A percentile compares a stretch with the other conserved stretches of the same genome.
These are phyloP conservation scores for Madurella fahalii DNA, from an alignment of 2,329 filamentous ascomycete genomes.

Conservation along the genomic window DNA sequence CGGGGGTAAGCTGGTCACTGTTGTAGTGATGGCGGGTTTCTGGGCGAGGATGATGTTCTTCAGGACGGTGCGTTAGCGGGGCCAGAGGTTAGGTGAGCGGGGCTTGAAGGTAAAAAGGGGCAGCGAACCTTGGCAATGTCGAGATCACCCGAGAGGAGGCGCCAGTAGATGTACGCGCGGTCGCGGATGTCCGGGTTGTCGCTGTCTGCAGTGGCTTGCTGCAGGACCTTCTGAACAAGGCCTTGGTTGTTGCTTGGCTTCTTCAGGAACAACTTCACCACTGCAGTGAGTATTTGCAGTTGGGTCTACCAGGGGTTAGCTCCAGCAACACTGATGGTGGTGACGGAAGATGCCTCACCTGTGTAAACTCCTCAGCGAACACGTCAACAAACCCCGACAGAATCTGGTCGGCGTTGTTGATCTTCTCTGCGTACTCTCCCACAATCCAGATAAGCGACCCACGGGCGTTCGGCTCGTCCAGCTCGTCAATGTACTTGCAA, in stretches of 20 bases:
- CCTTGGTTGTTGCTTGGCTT: slow-evolving; percentile 89
- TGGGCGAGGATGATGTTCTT: slow-evolving; percentile 85
- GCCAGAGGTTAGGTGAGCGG: neutral
- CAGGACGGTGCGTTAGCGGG: slow-evolving; percentile 26
- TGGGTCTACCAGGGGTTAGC: slow-evolving; percentile 63
- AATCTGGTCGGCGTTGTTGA: slow-evolving; percentile 96
- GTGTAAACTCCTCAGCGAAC: slow-evolving; percentile 94
- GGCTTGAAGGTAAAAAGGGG: too few relatives aligned
- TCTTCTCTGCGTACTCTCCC: slow-evolving; percentile 98
- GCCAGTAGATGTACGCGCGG: slow-evolving; percentile 97
- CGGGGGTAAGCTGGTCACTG: slow-evolving; percentile 83
- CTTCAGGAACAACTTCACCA: slow-evolving; percentile 96
- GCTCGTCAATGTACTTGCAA: slow-evolving; percentile 92
- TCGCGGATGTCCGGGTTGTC: slow-evolving; percentile 98
- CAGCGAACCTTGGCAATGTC: slow-evolving; percentile 73
- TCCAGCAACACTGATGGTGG: neutral
- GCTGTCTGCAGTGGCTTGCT: slow-evolving; percentile 87
- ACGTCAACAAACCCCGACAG: slow-evolving; percentile 85
- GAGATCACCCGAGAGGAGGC: slow-evolving; percentile 85
- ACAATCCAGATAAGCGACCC: slow-evolving; percentile 97
- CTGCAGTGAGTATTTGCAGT: slow-evolving; percentile 92
- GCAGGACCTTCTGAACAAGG: slow-evolving; percentile 89
- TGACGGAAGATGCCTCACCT: slow-evolving; percentile 49
- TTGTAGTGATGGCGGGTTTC: slow-evolving; percentile 90
- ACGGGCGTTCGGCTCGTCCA: slow-evolving; percentile 89